Conservation (phyloP, 129 eudicot genomes). For the Flaveria trinervia region DNA sequence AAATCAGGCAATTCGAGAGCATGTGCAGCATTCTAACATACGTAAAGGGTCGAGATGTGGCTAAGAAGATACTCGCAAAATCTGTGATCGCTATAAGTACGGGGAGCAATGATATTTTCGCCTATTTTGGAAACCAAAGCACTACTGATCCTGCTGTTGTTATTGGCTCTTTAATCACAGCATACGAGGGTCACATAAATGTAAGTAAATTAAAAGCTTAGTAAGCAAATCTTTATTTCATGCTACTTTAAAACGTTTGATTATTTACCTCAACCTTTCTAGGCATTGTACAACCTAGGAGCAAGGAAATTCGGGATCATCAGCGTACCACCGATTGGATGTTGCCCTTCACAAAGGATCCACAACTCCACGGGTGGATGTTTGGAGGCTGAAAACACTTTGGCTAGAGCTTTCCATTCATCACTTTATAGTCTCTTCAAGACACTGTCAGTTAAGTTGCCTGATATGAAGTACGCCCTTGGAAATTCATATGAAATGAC, state of each 20-base stretch:
- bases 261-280: not conserved
- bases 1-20: constrained; percentile 51
- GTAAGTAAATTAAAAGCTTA: not conserved
- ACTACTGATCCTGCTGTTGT: constrained; percentile 36
- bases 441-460: constrained; percentile 44
- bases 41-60: constrained; percentile 33
- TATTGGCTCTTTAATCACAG: constrained; percentile 34
- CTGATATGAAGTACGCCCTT: constrained; percentile 56
- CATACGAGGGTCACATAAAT: constrained; percentile 47
- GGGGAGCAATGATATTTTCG: constrained; percentile 70
- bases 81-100: constrained; percentile 54
- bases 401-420: constrained; percentile 48
- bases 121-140: constrained; percentile 42
- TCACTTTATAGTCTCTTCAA: constrained; percentile 42
- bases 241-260: too few relatives aligned
- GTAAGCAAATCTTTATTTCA: too few relatives aligned
- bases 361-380: constrained; percentile 50
- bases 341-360: constrained; percentile 67
- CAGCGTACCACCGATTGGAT: constrained; percentile 65
- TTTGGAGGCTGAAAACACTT: constrained; percentile 43
- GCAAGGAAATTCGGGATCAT: constrained; percentile 72
- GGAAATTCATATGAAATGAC: constrained; percentile 68
- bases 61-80: constrained; percentile 37
- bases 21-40: constrained; percentile 39
- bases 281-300: constrained; percentile 68